Conservation (phyloP, 768 basidiomycete species). For the Strobilomyces confusus region DNA sequence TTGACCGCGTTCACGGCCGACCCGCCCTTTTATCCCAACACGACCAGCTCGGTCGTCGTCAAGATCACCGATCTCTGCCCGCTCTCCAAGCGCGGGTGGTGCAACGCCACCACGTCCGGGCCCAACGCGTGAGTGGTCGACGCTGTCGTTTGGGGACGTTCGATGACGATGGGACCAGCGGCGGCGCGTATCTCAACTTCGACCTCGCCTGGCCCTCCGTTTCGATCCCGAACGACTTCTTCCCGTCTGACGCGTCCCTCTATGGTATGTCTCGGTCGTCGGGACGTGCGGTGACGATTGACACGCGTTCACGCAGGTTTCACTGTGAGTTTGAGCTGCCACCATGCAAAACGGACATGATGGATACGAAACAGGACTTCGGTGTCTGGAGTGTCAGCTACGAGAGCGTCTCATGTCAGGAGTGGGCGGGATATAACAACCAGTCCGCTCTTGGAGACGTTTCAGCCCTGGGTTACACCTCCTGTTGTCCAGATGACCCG, state of each 20-base stretch:
- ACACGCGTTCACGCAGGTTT: slow-evolving; percentile 34
- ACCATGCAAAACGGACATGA: neutral
- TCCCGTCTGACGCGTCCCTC: slow-evolving; percentile 61
- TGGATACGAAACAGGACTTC: slow-evolving; percentile 54
- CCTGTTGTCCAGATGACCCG: slow-evolving; percentile 73
- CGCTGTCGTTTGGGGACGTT: neutral
- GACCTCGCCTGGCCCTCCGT: slow-evolving; percentile 76
- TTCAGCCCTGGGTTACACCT: slow-evolving; percentile 48
- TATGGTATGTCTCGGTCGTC: slow-evolving; percentile 47
- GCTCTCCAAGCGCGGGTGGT: slow-evolving; percentile 58
- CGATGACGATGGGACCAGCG: slow-evolving; percentile 39
- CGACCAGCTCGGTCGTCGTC: slow-evolving; percentile 58
- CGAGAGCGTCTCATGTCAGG: slow-evolving; percentile 55
- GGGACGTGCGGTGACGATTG: slow-evolving; percentile 18
- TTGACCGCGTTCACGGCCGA: slow-evolving; percentile 60
- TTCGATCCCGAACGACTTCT: slow-evolving; percentile 68
- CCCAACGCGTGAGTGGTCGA: slow-evolving; percentile 59
- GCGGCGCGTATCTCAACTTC: slow-evolving; percentile 71
- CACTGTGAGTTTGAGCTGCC: slow-evolving; percentile 28
- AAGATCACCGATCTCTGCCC: slow-evolving; percentile 85
- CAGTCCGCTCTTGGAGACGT: slow-evolving; percentile 67
- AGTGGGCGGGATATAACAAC: slow-evolving; percentile 63
- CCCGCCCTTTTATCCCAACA: slow-evolving; percentile 67
- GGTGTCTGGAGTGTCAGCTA: slow-evolving; percentile 85
- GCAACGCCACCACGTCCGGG: slow-evolving; percentile 68